Conservation (phyloP, 371 early-diverging fungal species). For the Apophysomyces variabilis region DNA sequence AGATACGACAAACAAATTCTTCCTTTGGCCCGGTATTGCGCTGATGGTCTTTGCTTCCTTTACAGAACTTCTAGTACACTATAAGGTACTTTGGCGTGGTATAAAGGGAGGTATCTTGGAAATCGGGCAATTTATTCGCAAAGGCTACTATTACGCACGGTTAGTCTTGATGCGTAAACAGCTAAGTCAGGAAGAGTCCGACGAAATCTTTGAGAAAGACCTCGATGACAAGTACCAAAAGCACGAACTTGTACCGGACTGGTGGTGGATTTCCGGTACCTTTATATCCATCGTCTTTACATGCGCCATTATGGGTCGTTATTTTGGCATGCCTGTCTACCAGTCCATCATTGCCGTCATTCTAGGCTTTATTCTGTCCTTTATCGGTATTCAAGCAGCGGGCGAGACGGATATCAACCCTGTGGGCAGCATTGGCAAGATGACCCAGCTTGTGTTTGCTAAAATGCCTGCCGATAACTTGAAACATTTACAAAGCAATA, state of each 20-base stretch:
- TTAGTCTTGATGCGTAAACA: neutral
- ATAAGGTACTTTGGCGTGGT: constrained; percentile 58
- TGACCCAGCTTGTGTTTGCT: constrained; percentile 52
- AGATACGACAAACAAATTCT: constrained; percentile 56
- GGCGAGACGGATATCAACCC: constrained; percentile 65
- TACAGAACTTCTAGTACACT: constrained; percentile 61
- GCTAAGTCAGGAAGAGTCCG: neutral
- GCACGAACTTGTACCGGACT: neutral
- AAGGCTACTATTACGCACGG: neutral
- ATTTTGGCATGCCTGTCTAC: constrained; percentile 2
- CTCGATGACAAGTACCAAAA: neutral
- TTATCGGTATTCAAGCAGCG: constrained; percentile 56
- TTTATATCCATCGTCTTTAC: neutral
- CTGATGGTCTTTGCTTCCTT: constrained; percentile 68
- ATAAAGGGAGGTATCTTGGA: constrained; percentile 47
- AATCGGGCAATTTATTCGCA: neutral
- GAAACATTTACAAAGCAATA: constrained; percentile 38
- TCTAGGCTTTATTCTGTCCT: constrained; percentile 4
- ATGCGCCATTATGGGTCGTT: constrained; percentile 1
- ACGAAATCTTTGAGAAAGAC: neutral
- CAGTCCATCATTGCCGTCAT: neutral
- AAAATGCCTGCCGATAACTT: constrained; percentile 36
- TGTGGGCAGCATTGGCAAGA: constrained; percentile 52
- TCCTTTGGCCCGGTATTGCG: constrained; percentile 75
- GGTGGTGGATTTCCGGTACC: constrained; percentile 7